phyloP scores from a whole-genome alignment of 768 basidiomycete species.

The Rhodotorula graminis region DNA sequence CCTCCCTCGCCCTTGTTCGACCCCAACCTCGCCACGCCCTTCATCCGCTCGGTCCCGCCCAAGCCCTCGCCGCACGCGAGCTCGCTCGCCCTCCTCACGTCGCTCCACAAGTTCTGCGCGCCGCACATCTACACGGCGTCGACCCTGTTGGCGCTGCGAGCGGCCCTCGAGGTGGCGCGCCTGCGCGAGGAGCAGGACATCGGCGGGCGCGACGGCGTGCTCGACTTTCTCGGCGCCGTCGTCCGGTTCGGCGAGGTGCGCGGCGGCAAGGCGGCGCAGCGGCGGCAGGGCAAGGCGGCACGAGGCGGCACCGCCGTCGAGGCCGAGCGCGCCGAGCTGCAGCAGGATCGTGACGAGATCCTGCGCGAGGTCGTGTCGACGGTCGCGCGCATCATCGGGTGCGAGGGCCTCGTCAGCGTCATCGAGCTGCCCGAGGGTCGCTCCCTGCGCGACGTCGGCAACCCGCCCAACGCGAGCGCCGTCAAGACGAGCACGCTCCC shows the following conservation, averaged over 20 bases:
- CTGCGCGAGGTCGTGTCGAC: constrained; percentile 40
- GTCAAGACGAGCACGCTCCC: constrained; percentile 33
- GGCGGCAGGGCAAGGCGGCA: background rate
- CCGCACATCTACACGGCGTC: constrained; percentile 38
- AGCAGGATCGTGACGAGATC: constrained; percentile 33
- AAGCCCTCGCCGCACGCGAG: constrained; percentile 28
- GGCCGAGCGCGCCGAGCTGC: background rate
- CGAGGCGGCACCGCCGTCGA: background rate
- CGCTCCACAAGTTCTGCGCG: constrained; percentile 43
- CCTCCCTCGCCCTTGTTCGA: constrained; percentile 40
- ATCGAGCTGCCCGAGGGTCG: constrained; percentile 32
- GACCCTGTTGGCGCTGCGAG: constrained; percentile 31
- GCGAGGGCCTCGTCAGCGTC: constrained; percentile 40
- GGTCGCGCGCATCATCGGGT: constrained; percentile 40
- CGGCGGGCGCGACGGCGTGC: constrained; percentile 38
- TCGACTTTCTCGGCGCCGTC: constrained; percentile 40
- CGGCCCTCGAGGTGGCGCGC: constrained; percentile 37
- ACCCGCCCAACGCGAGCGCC: background rate
- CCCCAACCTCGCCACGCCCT: constrained; percentile 40
- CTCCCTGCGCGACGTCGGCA: constrained; percentile 10
- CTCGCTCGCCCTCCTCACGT: constrained; percentile 40
- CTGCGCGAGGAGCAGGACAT: constrained; percentile 39
- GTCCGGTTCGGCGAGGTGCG: constrained; percentile 42
- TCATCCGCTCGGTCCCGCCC: constrained; percentile 32
- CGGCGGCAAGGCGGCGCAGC: constrained; percentile 14